Evolutionary conservation across 768 basidiomycete genomes (phyloP), one percentile per base, ranked within the genome.

Genomic region (Leccinum boreale): DNA sequence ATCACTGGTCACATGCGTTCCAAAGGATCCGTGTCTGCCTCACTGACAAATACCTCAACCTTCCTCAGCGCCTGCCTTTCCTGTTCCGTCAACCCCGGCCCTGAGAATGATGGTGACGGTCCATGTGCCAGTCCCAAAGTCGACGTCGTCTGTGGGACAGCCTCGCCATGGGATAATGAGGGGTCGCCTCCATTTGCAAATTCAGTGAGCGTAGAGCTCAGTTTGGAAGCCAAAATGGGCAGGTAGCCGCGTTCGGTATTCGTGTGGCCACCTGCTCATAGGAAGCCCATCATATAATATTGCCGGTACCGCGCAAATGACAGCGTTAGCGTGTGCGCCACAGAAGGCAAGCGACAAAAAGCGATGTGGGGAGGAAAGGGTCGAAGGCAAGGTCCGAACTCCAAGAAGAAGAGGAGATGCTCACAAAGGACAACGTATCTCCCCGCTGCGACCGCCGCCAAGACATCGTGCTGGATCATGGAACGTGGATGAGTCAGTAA

Each of bases 171-270:
- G 19, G 42, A 10, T 44, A 11, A 44, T 6, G 65, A 48, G 55
- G 23, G 2, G 26, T 21, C 42, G 21, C 17, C 14, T 49, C 55
- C 67, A 62, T 73, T 70, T 39, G 62, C 68, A 64, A 73, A 65
- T 65, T 66, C 69, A 26, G 63, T 11, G 60, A 72, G 67, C 64
- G 72, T 58, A 90, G 75, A 70, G 86, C 82, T 50, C 67, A 98
- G 77, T 73, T 84, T 86, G 12, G 77, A 72, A 39, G 86, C 86
- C 31, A 98, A 81, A 23, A 84, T 76, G 17, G 86, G 83, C 55
- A 98, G 86, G 74, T 92, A 98, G 0, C 93, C 93, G 31, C 95
- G 89, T 75, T 98, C 96, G 46, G 95, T 95, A 74, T 94, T 94
- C 15, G 92, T 90, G 74, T 98, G 96, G 17, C 92, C 92, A 69